These are phyloP conservation scores for Dryadomyces sulphureus DNA, from an alignment of 2,329 filamentous ascomycete species.

Conservation along the genomic window DNA sequence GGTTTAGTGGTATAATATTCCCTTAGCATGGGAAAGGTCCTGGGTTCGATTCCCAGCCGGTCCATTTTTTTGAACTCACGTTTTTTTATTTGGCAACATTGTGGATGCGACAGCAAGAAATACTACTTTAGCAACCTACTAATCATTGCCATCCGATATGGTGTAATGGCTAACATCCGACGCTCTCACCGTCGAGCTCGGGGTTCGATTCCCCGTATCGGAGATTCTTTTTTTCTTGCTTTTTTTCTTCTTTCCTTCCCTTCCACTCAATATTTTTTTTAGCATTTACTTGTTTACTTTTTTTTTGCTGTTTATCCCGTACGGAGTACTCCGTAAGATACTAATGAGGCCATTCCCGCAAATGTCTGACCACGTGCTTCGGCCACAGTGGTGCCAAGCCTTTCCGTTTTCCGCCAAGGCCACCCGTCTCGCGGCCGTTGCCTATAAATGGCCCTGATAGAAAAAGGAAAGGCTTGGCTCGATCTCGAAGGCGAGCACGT, in stretches of 20 bases:
- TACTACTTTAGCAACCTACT: background rate
- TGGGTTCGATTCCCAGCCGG: background rate
- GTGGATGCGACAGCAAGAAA: background rate
- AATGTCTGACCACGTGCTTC: background rate
- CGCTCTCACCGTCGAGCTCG: background rate
- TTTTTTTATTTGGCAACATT: background rate
- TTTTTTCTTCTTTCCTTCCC: background rate
- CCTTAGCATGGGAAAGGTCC: background rate
- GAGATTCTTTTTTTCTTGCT: background rate
- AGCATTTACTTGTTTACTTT: background rate
- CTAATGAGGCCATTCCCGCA: background rate
- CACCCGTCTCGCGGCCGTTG: too few species aligned
- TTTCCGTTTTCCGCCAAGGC: background rate
- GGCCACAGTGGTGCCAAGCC: background rate
- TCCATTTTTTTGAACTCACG: background rate
- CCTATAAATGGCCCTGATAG: background rate
- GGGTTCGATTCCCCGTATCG: background rate
- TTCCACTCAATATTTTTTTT: background rate
- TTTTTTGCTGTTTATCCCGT: background rate
- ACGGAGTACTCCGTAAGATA: too few species aligned
- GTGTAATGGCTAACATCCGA: background rate
- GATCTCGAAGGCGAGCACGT: background rate
- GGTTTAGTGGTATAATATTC: background rate
- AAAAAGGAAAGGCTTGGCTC: background rate
- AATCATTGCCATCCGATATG: background rate